Conservation (phyloP, 257 asterid species). For the Rehmannia glutinosa region DNA sequence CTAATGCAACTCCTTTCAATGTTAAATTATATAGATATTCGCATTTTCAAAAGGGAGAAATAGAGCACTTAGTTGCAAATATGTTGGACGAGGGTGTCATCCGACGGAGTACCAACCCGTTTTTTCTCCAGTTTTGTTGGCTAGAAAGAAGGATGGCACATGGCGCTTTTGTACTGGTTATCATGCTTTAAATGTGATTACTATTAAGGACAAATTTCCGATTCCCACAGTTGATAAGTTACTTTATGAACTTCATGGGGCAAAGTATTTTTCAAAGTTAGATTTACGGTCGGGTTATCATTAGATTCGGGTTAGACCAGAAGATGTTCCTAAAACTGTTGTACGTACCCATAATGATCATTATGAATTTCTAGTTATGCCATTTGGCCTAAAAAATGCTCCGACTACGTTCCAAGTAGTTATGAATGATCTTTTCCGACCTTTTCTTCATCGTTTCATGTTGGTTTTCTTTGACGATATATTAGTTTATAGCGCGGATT, state of each 20-base stretch:
- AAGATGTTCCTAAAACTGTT: not conserved
- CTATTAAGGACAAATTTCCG: not conserved
- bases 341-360: not conserved
- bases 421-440: not conserved
- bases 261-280: not conserved
- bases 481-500: no score
- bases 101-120: not conserved
- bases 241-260: not conserved
- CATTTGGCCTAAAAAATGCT: not conserved
- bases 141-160: no score
- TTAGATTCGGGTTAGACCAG: not conserved
- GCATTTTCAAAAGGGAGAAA: no score
- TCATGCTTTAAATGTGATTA: not conserved
- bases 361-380: not conserved
- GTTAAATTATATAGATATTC: no score
- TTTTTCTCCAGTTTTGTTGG: not conserved
- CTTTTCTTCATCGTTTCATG: no score
- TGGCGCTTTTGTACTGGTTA: not conserved
- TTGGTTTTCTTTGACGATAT: no score
- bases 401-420: not conserved
- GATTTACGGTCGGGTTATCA: no score
- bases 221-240: not conserved
- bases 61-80: no score
- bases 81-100: no score
- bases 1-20: no score